These are phyloP conservation scores for Phytophthora pisi DNA, from an alignment of 352 stramenopile species.

Conservation along the genomic window DNA sequence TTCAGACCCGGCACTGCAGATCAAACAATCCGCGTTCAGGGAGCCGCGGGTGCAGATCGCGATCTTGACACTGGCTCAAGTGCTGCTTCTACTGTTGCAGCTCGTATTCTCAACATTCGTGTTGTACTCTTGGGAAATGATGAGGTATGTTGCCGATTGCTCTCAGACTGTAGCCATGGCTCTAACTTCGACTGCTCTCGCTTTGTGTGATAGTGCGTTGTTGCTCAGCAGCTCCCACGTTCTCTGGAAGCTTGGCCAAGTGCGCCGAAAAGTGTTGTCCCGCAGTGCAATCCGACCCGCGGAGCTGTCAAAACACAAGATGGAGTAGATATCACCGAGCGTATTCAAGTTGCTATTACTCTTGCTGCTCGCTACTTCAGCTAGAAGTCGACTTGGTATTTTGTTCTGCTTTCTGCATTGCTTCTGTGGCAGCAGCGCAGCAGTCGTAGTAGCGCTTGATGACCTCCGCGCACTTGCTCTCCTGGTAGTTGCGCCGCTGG, in stretches of 20 bases:
- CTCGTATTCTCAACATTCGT: conserved; percentile 27
- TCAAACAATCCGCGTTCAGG: conserved; percentile 12
- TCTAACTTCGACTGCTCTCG: not conserved
- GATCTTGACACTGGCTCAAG: conserved; percentile 36
- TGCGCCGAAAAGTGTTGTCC: conserved; percentile 33
- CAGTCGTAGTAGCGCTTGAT: conserved; percentile 82
- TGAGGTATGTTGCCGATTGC: conserved; percentile 30
- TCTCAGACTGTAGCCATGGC: not conserved
- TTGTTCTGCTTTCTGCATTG: conserved; percentile 26
- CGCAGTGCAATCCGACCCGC: conserved; percentile 2
- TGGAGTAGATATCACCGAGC: conserved; percentile 14
- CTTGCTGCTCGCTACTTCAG: not conserved
- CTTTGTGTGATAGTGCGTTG: conserved; percentile 31
- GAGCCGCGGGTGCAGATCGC: conserved; percentile 36
- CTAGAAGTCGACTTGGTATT: conserved; percentile 2
- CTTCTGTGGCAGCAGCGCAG: conserved; percentile 53
- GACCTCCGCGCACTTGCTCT: conserved; percentile 61
- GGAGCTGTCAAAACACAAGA: conserved; percentile 13
- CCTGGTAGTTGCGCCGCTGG: conserved; percentile 73
- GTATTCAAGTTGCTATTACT: not conserved
- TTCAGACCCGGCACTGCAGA: not conserved
- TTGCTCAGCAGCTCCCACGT: conserved; percentile 58
- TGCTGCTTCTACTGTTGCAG: conserved; percentile 40
- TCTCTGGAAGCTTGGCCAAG: conserved; percentile 44
- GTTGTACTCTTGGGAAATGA: conserved; percentile 49